phyloP scores from a whole-genome alignment of 2,329 filamentous ascomycete species.

The Elsinoe fawcettii region DNA sequence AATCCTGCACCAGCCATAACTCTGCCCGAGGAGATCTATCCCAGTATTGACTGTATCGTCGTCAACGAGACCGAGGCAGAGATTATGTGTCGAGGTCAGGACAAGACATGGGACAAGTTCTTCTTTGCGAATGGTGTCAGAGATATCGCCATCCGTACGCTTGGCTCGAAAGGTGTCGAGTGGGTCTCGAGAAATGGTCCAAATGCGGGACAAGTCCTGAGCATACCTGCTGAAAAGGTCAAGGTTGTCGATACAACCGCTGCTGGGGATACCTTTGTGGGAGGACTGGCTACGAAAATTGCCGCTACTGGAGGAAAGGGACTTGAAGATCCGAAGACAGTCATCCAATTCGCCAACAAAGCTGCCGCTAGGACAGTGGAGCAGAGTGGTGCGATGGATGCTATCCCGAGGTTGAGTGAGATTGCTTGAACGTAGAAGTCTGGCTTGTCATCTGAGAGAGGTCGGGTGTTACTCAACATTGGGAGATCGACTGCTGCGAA shows the following conservation, averaged over 20 bases:
- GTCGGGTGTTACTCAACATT: no score
- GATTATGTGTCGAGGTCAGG: slow-evolving; percentile 51
- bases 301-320: slow-evolving; percentile 44
- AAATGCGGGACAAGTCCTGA: slow-evolving; percentile 14
- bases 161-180: slow-evolving; percentile 73
- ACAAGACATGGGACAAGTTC: slow-evolving; percentile 33
- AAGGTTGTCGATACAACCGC: slow-evolving; percentile 86
- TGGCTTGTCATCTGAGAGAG: no score
- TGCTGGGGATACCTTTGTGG: slow-evolving; percentile 90
- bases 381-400: slow-evolving; percentile 55
- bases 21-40: slow-evolving; percentile 60
- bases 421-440: slow-evolving; percentile 23
- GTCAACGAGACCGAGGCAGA: slow-evolving; percentile 87
- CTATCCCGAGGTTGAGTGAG: slow-evolving; percentile 59
- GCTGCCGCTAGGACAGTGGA: slow-evolving; percentile 61
- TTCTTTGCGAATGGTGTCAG: slow-evolving; percentile 64
- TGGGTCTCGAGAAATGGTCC: slow-evolving; percentile 34
- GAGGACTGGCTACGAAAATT: slow-evolving; percentile 70
- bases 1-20: slow-evolving; percentile 70
- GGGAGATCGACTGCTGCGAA: no score
- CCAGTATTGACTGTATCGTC: slow-evolving; percentile 66
- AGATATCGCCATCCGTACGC: slow-evolving; percentile 75
- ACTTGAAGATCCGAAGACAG: slow-evolving; percentile 45
- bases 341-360: slow-evolving; percentile 53
- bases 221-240: slow-evolving; percentile 54